Base-by-base conservation (phyloP, 805 yeast species). In the Metschnikowia sp. region DNA sequence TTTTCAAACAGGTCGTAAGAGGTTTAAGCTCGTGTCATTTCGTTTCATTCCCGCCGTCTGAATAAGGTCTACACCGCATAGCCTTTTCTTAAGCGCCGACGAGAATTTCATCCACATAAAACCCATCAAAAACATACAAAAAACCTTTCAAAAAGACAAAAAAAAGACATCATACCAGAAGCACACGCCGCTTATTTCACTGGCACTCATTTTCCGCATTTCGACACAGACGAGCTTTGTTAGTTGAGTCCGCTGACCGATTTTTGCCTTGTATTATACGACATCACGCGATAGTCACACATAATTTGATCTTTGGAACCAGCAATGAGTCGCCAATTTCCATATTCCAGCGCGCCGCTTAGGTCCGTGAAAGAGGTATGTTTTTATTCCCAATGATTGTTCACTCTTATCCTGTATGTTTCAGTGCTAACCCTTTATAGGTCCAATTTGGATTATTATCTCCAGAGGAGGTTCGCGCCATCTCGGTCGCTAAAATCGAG, bases 321-420 rank as follows among this genome's bases (percentile, higher is more conserved):
- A 40, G 22, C 41, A 13, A 72, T 72, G 77, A 72, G 76, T 66
- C 75, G 75, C 50, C 75, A 69, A 55, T 71, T 92, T 68, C 96
- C 97, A 64, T 91, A 88, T 77, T 94, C 98, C 50, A 90, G 97
- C 76, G 99, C 99, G 52, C 99, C 99, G 47, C 82, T 94, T 69
- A 89, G 98, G 69, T 84, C 97, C 44, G 91, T 94, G 53, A 92
- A 91, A 73, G 99, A 94, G 79, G 97, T 83, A 72, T 53, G 83
- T 73, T 45, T 44, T 32, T 29, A 15, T 15, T 15, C 19, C 3
- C 32, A 28, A 29, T 11, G 13, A n/a, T 38, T 36, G 26, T 26
- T 19, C 11, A n/a, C 28, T 15, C 11, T 35, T 34, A 31, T 18
- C 32, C 29, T 43, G 28, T 35, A 19, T 29, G 38, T 22, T 29